These are phyloP conservation scores for Cladochytrium replicatum DNA, from an alignment of 192 early-diverging fungal genomes.

Conservation along the genomic window DNA sequence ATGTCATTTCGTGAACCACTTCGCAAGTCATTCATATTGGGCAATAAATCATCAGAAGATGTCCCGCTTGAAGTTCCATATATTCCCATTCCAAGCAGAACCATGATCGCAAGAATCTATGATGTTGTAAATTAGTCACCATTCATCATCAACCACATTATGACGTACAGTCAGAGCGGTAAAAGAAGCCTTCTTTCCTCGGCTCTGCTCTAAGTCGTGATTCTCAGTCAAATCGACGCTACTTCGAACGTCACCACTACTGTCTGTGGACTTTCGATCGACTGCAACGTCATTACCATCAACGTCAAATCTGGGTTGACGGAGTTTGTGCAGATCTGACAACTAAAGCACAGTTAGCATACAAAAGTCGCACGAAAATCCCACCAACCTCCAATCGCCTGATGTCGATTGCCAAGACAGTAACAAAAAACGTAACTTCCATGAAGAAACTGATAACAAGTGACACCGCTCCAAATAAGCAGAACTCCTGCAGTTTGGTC, in stretches of 20 bases:
- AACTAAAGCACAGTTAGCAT: constrained; percentile 9
- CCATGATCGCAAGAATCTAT: constrained; percentile 21
- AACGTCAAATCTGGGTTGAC: not conserved
- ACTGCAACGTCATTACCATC: no score
- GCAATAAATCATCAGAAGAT: no score
- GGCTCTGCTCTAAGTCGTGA: not conserved
- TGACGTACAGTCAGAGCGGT: constrained; percentile 17
- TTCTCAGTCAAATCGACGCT: no score
- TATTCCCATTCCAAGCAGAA: constrained; percentile 23
- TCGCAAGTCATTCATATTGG: no score
- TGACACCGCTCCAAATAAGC: constrained; percentile 52
- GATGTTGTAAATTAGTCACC: constrained; percentile 1
- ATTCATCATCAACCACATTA: not conserved
- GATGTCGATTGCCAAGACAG: constrained; percentile 74
- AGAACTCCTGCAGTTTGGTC: constrained; percentile 46
- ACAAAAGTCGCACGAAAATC: constrained; percentile 2
- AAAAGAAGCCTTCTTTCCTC: constrained; percentile 23
- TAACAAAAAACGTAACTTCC: constrained; percentile 70
- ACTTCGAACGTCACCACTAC: no score
- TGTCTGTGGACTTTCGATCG: no score
- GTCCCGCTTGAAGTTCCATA: constrained; percentile 16
- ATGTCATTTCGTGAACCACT: no score
- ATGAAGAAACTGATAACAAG: constrained; percentile 69
- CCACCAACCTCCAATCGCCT: constrained; percentile 56
- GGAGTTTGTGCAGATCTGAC: constrained; percentile 30